Conservation (phyloP, 129 eudicot species). For the Heracleum sosnowskyi region DNA sequence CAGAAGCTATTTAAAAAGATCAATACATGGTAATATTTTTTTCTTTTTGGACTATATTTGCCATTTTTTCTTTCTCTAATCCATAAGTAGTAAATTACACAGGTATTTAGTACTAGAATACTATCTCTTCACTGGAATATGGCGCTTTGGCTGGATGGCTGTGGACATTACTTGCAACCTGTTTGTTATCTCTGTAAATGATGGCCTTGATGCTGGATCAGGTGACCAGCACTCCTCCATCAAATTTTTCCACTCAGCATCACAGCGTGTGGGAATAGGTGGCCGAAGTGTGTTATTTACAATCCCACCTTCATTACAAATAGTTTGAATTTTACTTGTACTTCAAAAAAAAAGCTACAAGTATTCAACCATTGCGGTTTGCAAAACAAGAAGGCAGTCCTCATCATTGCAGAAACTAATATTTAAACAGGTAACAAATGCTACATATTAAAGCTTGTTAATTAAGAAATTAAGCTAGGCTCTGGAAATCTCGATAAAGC, state of each 20-base stretch:
- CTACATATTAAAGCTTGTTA: background rate
- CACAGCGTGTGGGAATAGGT: conserved; percentile 49
- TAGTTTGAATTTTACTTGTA: background rate
- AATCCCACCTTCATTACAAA: conserved; percentile 54
- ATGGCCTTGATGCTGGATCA: conserved; percentile 54
- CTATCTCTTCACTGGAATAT: conserved; percentile 38
- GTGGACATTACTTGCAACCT: conserved; percentile 42
- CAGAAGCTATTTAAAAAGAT: conserved; percentile 10
- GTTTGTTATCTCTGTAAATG: conserved; percentile 61
- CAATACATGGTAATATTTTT: background rate
- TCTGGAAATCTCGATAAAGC: background rate
- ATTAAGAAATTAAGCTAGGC: background rate
- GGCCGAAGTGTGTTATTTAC: conserved; percentile 58
- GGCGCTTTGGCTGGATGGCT: conserved; percentile 39
- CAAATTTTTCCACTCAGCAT: conserved; percentile 54
- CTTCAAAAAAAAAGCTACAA: background rate
- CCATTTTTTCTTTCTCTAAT: background rate
- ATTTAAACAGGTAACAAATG: background rate
- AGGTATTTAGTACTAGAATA: background rate
- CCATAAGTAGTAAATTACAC: conserved; percentile 2
- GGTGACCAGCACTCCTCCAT: conserved; percentile 90
- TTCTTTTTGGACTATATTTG: background rate
- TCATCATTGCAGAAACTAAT: background rate
- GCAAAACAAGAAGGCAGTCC: background rate
- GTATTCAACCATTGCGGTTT: background rate